Evolutionary conservation across 306 rosid genomes (phyloP), one percentile per base, ranked within the genome.

Genomic region (Vigna angularis): DNA sequence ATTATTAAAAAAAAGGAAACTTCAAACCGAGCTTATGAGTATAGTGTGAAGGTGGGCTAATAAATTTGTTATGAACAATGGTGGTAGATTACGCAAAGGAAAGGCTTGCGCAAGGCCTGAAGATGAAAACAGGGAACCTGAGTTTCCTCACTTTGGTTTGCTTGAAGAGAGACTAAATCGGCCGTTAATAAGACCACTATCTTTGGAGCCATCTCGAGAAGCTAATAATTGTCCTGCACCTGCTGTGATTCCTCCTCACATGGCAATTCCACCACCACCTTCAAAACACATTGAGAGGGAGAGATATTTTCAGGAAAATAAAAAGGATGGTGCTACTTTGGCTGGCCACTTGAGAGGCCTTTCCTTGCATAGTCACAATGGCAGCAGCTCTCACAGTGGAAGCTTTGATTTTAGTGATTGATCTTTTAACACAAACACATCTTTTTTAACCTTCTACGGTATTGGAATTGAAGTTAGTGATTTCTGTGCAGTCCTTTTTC

Each of bases 201-300:
- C 69, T 11, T 36, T 77, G 79, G 92, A 88, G 73, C 84, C 88
- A 69, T 66, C 87, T 20, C 85, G 55, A 3, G 91, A 82, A 77
- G 38, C 77, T 3, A 83, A 75, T 48, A 74, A 58, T 53, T 85
- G 73, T 68, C 75, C 83, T 20, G 87, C 79, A 12, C 82, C 89
- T 9, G 82, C 66, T 42, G 62, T 79, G 68, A 34, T 62, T 62
- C 68, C 68, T 62, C 47, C 68, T 62, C 86, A 61, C 34, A 83
- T 83, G 51, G 84, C 78, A 7, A 88, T 95, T 82, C 98, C 98
- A 17, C 98, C 98, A 4, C 98, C 98, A 40, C 98, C 98, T 11
- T 86, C 93, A 45, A 92, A 91, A 79, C 98, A 89, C 84, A 2
- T 80, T 1, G 98, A 95, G 82, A 91, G 98, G 82, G 96, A 92